Conservation (phyloP, 768 basidiomycete genomes). For the Suillus americanus region DNA sequence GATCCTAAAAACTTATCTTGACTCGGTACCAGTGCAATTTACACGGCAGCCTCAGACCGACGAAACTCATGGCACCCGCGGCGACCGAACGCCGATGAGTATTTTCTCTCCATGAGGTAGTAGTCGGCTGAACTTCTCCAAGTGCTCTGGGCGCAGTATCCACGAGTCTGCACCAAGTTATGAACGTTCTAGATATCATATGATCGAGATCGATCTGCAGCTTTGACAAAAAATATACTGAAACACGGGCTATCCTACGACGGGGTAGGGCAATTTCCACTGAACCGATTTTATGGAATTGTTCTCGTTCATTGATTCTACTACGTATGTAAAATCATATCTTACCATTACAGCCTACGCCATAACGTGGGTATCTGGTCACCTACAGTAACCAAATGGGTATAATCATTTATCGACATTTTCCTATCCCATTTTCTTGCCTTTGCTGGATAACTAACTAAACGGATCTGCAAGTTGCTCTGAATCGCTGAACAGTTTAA, state of each 20-base stretch:
- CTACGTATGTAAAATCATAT: not conserved
- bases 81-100: no score
- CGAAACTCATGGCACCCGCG: constrained; percentile 22
- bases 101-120: no score
- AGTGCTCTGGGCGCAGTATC: no score
- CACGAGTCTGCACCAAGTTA: no score
- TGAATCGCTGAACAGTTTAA: constrained; percentile 36
- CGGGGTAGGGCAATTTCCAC: no score
- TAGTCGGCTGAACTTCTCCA: no score
- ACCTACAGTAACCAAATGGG: constrained; percentile 7
- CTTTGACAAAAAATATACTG: constrained; percentile 31
- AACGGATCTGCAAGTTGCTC: constrained; percentile 8
- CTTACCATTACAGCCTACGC: no score
- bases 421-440: constrained; percentile 10
- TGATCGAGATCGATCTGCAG: constrained; percentile 37
- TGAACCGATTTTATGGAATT: no score
- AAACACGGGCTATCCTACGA: not conserved
- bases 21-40: constrained; percentile 36
- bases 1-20: constrained; percentile 34
- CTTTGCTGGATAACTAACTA: no score
- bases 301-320: not conserved
- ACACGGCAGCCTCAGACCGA: constrained; percentile 31
- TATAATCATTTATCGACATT: not conserved
- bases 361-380: no score
- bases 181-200: constrained; percentile 18